A percentile compares a stretch with the other conserved stretches of the same genome.
Conservation (phyloP, 768 basidiomycete species). For the Cystofilobasidium capitatum region DNA sequence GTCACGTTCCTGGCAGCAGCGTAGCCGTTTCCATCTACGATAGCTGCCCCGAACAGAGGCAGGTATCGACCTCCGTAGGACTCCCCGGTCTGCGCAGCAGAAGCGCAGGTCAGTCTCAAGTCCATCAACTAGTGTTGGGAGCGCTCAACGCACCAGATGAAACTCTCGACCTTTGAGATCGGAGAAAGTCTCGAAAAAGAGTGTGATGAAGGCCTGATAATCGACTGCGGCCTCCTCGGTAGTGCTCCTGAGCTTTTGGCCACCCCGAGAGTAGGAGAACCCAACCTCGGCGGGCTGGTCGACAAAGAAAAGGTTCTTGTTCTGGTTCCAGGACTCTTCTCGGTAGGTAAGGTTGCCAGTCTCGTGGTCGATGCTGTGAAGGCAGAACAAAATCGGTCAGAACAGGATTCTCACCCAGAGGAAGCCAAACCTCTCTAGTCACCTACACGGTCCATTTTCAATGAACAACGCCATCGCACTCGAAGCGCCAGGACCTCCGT, state of each 20-base stretch:
- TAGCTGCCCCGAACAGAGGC: constrained; percentile 56
- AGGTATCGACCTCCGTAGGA: constrained; percentile 45
- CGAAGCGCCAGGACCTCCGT: constrained; percentile 6
- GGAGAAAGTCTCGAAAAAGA: constrained; percentile 66
- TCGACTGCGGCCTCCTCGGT: constrained; percentile 61
- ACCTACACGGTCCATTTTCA: constrained; percentile 1
- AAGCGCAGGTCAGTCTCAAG: too few relatives aligned
- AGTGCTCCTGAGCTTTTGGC: constrained; percentile 35
- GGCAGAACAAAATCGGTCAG: too few relatives aligned
- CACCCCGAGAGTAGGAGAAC: constrained; percentile 28
- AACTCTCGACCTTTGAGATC: constrained; percentile 59
- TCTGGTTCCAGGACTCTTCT: constrained; percentile 23
- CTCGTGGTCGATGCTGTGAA: background rate
- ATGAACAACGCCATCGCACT: constrained; percentile 10
- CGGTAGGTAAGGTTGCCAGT: background rate
- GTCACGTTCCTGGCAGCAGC: constrained; percentile 38
- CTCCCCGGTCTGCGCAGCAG: too few relatives aligned
- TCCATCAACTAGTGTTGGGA: too few relatives aligned
- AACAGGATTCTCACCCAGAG: background rate
- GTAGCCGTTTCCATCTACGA: constrained; percentile 59
- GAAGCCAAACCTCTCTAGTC: background rate
- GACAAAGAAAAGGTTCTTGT: constrained; percentile 29
- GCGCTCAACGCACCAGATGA: constrained; percentile 51
- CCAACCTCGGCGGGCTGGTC: constrained; percentile 31
- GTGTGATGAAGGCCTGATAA: constrained; percentile 58